Evolutionary conservation across 2,329 filamentous ascomycete species (phyloP).

Genomic region (Akanthomyces lecanii): DNA sequence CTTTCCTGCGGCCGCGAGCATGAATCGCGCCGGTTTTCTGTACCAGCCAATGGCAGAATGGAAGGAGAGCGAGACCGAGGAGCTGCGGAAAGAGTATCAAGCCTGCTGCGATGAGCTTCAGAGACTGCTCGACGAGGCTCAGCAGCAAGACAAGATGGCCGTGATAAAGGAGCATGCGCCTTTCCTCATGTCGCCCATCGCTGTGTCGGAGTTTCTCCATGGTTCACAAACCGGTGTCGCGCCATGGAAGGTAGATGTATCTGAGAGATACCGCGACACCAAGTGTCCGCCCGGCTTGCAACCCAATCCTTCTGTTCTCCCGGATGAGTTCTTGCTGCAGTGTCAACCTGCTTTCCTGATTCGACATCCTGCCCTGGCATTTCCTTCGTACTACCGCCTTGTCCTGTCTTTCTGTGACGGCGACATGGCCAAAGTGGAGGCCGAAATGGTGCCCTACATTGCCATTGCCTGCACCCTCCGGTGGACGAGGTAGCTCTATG

Average conservation of each 20-base stretch:
- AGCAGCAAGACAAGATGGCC: not conserved
- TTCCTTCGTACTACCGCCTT: conserved; percentile 28
- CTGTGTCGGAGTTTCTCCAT: not conserved
- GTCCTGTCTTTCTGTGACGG: not conserved
- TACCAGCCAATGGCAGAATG: not conserved
- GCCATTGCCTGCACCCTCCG: not conserved
- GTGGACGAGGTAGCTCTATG: conserved; percentile 11
- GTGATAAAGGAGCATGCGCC: not conserved
- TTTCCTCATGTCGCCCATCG: not conserved
- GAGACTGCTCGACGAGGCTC: not conserved
- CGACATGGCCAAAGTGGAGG: not conserved
- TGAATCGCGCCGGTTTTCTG: not conserved
- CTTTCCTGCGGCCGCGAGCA: not conserved
- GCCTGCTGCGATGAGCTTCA: not conserved
- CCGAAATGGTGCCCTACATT: not conserved
- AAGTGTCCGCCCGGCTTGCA: not conserved
- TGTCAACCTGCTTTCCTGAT: conserved; percentile 34
- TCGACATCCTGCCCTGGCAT: conserved; percentile 35
- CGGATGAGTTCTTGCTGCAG: conserved; percentile 31
- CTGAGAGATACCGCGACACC: not conserved
- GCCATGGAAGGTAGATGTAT: not conserved
- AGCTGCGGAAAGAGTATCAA: not conserved
- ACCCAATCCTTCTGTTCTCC: conserved; percentile 30
- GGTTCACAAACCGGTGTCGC: not conserved
- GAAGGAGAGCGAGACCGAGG: not conserved